Base-by-base conservation (phyloP, 805 yeast species). In the Saturnispora halmiae region DNA sequence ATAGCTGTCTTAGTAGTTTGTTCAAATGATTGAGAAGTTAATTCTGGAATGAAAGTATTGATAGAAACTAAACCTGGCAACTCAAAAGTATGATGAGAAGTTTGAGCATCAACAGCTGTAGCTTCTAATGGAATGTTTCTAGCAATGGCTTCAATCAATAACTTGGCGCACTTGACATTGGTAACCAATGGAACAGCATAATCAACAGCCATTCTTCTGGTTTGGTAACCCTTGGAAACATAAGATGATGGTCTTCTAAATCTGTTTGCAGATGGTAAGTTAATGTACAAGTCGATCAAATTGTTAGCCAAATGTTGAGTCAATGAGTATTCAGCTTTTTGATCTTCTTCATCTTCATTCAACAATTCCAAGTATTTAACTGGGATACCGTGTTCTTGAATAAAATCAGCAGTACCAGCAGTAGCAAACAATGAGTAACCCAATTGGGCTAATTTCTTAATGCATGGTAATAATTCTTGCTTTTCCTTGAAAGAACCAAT, bases 191-290 rank as follows among this genome's bases (percentile, higher is more conserved):
- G 99, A 59, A 92, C 87, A 39, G 96, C 88, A 63, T 84, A 94
- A 66, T 92, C 99, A 51, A 92, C 96, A 52, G 99, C 98, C 97
- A 92, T 84, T 72, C 99, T 92, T 74, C 99, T 94, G 34, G 97
- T 85, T 64, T 77, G 79, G 73, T 92, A 92, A 62, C 99, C 99
- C 69, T 84, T 87, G 22, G 96, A 85, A 73, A 92, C 86, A 67
- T 92, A 92, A 47, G 90, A 82, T 42, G 99, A 96, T 46, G 99
- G 99, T 66, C 99, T 85, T 63, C 99, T 83, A 79, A 85, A 92
- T 61, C 96, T 75, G 73, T 92, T 92, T 36, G 95, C 72, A 47
- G 97, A 88, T 46, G 99, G 99, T 70, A 92, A 70, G 69, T 92
- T 92, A 67, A 92, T 81, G 73, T 92, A 92, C 59, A 92, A 69